Evolutionary conservation across 2,329 filamentous ascomycete genomes (phyloP).

Genomic region (Trichophyton equinum): DNA sequence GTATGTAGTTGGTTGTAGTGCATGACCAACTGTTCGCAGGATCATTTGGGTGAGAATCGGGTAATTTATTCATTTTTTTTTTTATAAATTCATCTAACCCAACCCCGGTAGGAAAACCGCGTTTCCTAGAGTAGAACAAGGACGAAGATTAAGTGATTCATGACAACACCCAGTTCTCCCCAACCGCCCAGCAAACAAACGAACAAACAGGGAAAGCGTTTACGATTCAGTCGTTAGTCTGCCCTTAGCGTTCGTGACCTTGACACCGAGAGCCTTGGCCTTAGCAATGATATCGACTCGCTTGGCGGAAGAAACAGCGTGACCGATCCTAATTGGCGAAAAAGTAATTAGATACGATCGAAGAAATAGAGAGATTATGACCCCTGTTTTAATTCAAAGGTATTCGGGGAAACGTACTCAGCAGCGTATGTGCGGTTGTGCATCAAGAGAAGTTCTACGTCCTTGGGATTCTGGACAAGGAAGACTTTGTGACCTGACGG

Average conservation of each 20-base stretch:
- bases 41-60: neutral
- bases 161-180: slow-evolving; percentile 10
- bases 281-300: slow-evolving; percentile 93
- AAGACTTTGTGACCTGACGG: slow-evolving; percentile 99
- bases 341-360: slow-evolving; percentile 22
- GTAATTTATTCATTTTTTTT: slow-evolving; percentile 6
- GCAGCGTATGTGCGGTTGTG: slow-evolving; percentile 99
- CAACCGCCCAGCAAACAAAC: slow-evolving; percentile 8
- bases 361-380: neutral
- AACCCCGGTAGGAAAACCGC: slow-evolving; percentile 1
- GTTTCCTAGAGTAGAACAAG: slow-evolving; percentile 7
- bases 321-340: slow-evolving; percentile 60
- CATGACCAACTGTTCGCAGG: neutral
- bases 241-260: slow-evolving; percentile 99
- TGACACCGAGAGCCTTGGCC: slow-evolving; percentile 96
- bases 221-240: slow-evolving; percentile 83
- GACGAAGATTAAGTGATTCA: slow-evolving; percentile 8
- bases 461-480: slow-evolving; percentile 92
- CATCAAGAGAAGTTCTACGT: slow-evolving; percentile 97
- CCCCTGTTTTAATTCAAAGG: neutral
- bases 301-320: slow-evolving; percentile 97
- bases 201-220: slow-evolving; percentile 7
- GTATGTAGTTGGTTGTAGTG: neutral
- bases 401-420: slow-evolving; percentile 58
- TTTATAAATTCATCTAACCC: slow-evolving; percentile 2